These are phyloP conservation scores for Ogataea philodendri DNA, from an alignment of 805 yeast species.

Conservation along the genomic window DNA sequence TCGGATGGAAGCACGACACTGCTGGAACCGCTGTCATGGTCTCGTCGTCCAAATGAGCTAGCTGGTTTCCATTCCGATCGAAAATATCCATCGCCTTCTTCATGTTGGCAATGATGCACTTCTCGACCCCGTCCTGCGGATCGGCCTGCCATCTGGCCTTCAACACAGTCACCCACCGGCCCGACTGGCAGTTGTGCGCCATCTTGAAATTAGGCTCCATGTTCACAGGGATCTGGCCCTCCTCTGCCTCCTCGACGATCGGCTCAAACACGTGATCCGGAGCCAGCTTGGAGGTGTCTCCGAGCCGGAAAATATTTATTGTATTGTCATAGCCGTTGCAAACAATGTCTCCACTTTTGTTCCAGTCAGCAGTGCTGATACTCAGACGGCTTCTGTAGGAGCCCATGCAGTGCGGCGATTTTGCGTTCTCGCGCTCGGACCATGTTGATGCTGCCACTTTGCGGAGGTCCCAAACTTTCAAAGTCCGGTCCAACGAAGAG, in stretches of 20 bases:
- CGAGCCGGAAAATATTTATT: conserved; percentile 65
- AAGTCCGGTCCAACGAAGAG: conserved; percentile 82
- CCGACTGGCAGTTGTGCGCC: conserved; percentile 92
- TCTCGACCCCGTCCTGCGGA: conserved; percentile 70
- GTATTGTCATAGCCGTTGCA: conserved; percentile 94
- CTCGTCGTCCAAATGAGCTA: conserved; percentile 64
- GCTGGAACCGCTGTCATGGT: conserved; percentile 91
- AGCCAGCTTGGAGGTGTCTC: conserved; percentile 28
- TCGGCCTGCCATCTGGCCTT: conserved; percentile 82
- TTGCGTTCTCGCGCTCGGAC: conserved; percentile 52
- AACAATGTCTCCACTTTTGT: conserved; percentile 62
- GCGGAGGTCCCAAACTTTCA: conserved; percentile 87
- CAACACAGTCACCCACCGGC: conserved; percentile 92
- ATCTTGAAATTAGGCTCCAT: conserved; percentile 62
- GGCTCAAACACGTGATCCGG: conserved; percentile 19
- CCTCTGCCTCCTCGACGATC: conserved; percentile 19
- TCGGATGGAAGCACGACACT: conserved; percentile 77
- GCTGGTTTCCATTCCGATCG: conserved; percentile 67
- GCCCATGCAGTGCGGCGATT: conserved; percentile 54
- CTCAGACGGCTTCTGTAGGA: conserved; percentile 73
- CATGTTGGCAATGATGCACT: conserved; percentile 93
- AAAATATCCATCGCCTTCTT: conserved; percentile 82
- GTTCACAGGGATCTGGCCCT: conserved; percentile 35
- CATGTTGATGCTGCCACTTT: conserved; percentile 46
- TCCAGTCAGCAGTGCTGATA: conserved; percentile 84